Evolutionary conservation across 768 basidiomycete genomes (phyloP).

Genomic region (Leccinum barrowsii): DNA sequence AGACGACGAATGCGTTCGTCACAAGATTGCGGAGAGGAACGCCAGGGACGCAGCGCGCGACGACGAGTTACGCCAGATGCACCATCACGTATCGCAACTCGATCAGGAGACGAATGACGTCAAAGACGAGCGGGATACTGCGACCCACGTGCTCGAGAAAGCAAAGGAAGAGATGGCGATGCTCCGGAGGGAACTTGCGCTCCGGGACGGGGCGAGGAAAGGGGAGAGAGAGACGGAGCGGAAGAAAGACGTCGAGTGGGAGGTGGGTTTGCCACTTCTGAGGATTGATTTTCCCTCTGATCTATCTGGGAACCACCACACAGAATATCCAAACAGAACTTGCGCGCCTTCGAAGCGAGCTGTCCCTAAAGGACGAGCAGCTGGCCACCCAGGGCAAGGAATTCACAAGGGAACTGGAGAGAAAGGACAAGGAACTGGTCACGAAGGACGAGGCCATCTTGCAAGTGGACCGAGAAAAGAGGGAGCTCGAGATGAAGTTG

Average conservation of each 20-base stretch:
- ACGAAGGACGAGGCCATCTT: constrained; percentile 62
- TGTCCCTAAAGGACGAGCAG: constrained; percentile 17
- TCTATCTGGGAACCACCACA: not conserved
- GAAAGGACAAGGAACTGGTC: not conserved
- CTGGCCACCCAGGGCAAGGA: constrained; percentile 41
- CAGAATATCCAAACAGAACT: not conserved
- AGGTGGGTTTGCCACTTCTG: not conserved
- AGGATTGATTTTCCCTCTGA: not conserved
- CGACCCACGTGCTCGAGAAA: constrained; percentile 13
- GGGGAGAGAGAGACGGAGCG: not conserved
- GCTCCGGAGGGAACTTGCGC: constrained; percentile 33
- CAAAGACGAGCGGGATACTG: constrained; percentile 43
- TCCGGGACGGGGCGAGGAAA: not conserved
- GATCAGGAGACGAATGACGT: constrained; percentile 61
- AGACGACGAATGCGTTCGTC: constrained; percentile 80
- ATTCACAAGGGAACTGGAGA: not conserved
- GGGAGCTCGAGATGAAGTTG: constrained; percentile 51
- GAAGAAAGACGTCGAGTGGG: not conserved
- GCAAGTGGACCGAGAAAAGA: constrained; percentile 55
- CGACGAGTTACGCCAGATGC: constrained; percentile 74
- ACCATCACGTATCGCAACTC: constrained; percentile 73
- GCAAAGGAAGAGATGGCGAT: constrained; percentile 66
- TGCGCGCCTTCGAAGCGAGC: not conserved
- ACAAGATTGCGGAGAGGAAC: constrained; percentile 77
- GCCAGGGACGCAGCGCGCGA: constrained; percentile 82